Evolutionary conservation across 2,329 filamentous ascomycete genomes (phyloP).

Genomic region (Ustulina deusta): DNA sequence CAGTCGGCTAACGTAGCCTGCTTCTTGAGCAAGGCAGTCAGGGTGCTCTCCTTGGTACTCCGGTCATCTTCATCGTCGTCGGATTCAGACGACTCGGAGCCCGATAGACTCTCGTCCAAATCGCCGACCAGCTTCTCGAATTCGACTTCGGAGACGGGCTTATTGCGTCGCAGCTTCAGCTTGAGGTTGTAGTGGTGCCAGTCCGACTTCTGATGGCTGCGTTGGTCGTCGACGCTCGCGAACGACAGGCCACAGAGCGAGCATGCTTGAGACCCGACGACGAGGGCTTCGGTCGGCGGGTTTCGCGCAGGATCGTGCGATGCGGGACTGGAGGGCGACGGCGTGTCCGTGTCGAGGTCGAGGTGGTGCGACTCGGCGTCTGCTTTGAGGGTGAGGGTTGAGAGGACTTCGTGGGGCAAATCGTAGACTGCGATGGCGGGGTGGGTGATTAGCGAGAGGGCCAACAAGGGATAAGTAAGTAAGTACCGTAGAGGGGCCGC

Average conservation of each 20-base stretch:
- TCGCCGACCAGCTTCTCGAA: conserved; percentile 89
- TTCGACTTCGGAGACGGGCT: conserved; percentile 79
- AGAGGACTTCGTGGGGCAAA: conserved; percentile 79
- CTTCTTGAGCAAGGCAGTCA: conserved; percentile 82
- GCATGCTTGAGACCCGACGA: conserved; percentile 79
- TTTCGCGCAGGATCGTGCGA: conserved; percentile 42
- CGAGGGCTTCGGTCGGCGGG: conserved; percentile 56
- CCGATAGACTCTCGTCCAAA: conserved; percentile 91
- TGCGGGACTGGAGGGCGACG: conserved; percentile 44
- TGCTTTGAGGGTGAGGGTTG: conserved; percentile 71
- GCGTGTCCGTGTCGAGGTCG: conserved; percentile 46
- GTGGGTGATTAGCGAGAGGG: conserved; percentile 31
- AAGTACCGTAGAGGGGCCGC: conserved; percentile 64
- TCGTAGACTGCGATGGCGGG: conserved; percentile 75
- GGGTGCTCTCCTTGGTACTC: conserved; percentile 72
- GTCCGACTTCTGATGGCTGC: conserved; percentile 88
- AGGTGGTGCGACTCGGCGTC: conserved; percentile 54
- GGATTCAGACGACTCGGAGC: conserved; percentile 79
- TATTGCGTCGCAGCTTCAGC: conserved; percentile 81
- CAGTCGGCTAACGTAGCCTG: conserved; percentile 78
- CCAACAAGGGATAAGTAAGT: neutral
- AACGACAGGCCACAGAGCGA: conserved; percentile 82
- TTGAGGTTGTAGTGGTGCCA: conserved; percentile 95
- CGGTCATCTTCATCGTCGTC: conserved; percentile 68
- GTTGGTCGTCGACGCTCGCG: conserved; percentile 80